These are phyloP conservation scores for Buxus sempervirens DNA, from an alignment of 164 flowering plant genomes.

Conservation along the genomic window DNA sequence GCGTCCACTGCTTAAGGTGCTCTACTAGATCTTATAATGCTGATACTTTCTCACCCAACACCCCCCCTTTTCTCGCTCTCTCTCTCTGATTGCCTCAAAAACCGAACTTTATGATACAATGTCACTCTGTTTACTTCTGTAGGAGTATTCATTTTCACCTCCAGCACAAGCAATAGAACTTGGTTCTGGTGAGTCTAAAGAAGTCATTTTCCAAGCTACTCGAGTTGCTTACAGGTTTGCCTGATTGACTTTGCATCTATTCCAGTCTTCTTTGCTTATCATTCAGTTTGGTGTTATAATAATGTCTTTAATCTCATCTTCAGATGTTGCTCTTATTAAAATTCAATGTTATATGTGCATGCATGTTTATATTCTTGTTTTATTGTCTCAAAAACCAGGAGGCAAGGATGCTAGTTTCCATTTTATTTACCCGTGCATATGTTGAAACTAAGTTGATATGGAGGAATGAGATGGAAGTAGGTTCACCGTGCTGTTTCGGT, in stretches of 20 bases:
- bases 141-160: slow-evolving; percentile 98
- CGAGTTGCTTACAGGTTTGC: slow-evolving; percentile 96
- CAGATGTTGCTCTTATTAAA: too few species aligned
- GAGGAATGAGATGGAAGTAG: not conserved
- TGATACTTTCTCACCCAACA: not conserved
- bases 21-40: not conserved
- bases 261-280: too few species aligned
- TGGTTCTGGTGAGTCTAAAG: slow-evolving; percentile 85
- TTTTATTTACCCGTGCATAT: not conserved
- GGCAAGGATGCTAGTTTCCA: not conserved
- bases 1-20: slow-evolving; percentile 94
- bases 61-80: not conserved
- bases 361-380: not conserved
- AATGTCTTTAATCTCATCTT: too few species aligned
- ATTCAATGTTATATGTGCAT: too few species aligned
- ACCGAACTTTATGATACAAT: too few species aligned
- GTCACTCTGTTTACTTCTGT: slow-evolving; percentile 7
- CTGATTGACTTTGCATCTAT: not conserved
- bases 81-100: not conserved
- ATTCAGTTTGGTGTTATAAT: too few species aligned
- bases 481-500: too few species aligned
- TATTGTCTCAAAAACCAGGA: not conserved
- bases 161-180: slow-evolving; percentile 90
- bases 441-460: not conserved
- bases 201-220: slow-evolving; percentile 77